phyloP scores from a whole-genome alignment of 148 eudicot genomes.

The Spergularia marina region DNA sequence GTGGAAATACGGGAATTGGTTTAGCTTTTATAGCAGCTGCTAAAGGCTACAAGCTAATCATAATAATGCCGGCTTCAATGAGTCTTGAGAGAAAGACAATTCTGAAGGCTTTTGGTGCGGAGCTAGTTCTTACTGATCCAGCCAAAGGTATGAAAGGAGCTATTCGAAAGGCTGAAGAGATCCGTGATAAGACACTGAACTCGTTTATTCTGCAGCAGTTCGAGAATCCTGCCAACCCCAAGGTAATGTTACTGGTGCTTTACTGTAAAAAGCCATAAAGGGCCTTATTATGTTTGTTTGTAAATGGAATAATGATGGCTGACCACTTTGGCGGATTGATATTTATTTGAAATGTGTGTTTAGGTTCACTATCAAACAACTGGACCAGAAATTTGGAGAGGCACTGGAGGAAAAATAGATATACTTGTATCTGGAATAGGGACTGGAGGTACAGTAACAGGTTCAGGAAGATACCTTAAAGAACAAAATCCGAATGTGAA shows the following conservation, averaged over 20 bases:
- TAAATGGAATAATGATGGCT: not conserved
- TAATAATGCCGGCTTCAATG: constrained; percentile 79
- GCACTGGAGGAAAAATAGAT: constrained; percentile 63
- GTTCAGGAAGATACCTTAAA: constrained; percentile 67
- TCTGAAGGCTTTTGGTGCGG: constrained; percentile 83
- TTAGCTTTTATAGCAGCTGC: constrained; percentile 87
- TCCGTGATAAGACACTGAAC: constrained; percentile 69
- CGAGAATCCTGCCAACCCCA: constrained; percentile 85
- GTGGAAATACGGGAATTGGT: constrained; percentile 91
- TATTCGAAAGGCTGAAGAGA: constrained; percentile 73
- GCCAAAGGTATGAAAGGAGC: constrained; percentile 80
- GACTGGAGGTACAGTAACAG: constrained; percentile 81
- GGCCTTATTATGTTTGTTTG: not conserved
- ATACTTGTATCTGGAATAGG: constrained; percentile 79
- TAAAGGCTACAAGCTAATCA: constrained; percentile 80
- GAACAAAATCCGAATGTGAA: constrained; percentile 70
- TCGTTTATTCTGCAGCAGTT: constrained; percentile 71
- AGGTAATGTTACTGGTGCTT: constrained; percentile 35
- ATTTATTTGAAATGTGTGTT: not conserved
- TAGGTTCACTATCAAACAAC: constrained; percentile 83
- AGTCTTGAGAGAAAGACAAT: constrained; percentile 82
- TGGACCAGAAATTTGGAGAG: constrained; percentile 87
- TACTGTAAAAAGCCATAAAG: not conserved
- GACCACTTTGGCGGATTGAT: not conserved
- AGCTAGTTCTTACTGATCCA: constrained; percentile 69